A percentile compares a stretch with the other conserved stretches of the same genome.
These are phyloP conservation scores for Lenzites betulinus DNA, from an alignment of 768 basidiomycete genomes.

Conservation along the genomic window DNA sequence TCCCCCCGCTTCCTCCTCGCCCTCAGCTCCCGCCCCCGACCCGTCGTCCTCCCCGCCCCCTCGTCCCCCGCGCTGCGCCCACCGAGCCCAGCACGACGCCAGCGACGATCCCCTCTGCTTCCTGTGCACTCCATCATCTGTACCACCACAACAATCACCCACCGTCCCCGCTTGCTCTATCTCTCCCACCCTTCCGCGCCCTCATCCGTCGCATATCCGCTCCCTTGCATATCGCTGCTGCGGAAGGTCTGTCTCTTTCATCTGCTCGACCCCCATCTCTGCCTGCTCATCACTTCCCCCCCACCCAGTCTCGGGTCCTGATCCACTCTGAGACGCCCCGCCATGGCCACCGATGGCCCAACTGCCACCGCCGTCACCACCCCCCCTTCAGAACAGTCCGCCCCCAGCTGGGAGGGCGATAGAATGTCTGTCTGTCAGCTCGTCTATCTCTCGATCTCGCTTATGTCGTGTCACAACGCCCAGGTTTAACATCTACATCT, in stretches of 20 bases:
- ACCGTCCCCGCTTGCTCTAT: constrained; percentile 3
- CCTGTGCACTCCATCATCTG: constrained; percentile 6
- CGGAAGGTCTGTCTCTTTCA: constrained; percentile 18
- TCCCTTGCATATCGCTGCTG: constrained; percentile 17
- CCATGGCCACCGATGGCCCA: constrained; percentile 24
- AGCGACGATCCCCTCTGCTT: neutral
- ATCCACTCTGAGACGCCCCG: constrained; percentile 16
- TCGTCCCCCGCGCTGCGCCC: neutral
- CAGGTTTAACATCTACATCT: constrained; percentile 90
- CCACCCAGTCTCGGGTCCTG: constrained; percentile 12
- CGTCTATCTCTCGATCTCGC: constrained; percentile 2
- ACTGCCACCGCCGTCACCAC: constrained; percentile 2
- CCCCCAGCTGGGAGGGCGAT: constrained; percentile 79
- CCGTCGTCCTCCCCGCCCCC: neutral
- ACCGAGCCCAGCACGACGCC: too few relatives aligned
- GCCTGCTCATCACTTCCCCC: constrained; percentile 8
- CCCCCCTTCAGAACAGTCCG: neutral
- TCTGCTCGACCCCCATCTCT: neutral
- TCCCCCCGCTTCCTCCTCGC: constrained; percentile 16
- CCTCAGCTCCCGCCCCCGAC: constrained; percentile 4
- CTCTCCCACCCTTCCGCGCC: constrained; percentile 2
- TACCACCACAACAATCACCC: constrained; percentile 9
- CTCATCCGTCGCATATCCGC: constrained; percentile 3
- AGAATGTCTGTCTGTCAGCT: constrained; percentile 59
- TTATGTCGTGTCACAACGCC: neutral